Percentiles rank a stretch among this genome's conserved stretches.
Evolutionary conservation across 2,329 filamentous ascomycete species (phyloP).

Genomic region (Fonsecaea erecta): DNA sequence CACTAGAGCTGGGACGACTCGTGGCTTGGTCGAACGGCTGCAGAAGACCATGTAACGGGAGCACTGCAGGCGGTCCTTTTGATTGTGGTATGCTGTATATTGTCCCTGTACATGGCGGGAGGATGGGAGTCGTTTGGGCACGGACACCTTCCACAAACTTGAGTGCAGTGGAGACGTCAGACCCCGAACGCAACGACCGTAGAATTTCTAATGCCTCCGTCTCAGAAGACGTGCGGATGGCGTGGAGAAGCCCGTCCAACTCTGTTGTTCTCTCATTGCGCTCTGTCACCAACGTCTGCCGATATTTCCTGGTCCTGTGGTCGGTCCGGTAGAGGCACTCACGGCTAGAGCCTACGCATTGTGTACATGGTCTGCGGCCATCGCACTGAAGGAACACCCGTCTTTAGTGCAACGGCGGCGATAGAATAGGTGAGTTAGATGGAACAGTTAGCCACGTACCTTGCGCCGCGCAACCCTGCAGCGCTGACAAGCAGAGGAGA

Average conservation of each 20-base stretch:
- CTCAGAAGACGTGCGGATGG: neutral
- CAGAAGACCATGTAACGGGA: neutral
- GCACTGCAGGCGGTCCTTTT: neutral
- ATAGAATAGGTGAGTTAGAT: neutral
- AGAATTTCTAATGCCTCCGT: neutral
- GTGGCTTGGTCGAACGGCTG: slow-evolving; percentile 11
- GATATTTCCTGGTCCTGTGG: neutral
- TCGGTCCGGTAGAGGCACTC: neutral
- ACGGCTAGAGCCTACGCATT: neutral
- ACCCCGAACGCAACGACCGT: neutral
- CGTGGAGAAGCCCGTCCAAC: neutral
- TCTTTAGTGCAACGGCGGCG: neutral
- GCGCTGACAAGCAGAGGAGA: neutral
- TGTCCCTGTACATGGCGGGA: neutral
- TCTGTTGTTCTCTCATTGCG: neutral
- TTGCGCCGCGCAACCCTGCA: neutral
- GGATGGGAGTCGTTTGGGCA: neutral
- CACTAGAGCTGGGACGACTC: neutral
- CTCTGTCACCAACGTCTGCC: neutral
- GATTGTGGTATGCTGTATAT: neutral
- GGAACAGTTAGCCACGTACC: neutral
- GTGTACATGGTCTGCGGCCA: neutral
- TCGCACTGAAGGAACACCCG: neutral
- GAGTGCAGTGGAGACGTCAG: neutral
- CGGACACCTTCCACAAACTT: neutral